A percentile compares a stretch with the other conserved stretches of the same genome.
phyloP scores from a whole-genome alignment of 768 basidiomycete species.

The Phaffia australis region DNA sequence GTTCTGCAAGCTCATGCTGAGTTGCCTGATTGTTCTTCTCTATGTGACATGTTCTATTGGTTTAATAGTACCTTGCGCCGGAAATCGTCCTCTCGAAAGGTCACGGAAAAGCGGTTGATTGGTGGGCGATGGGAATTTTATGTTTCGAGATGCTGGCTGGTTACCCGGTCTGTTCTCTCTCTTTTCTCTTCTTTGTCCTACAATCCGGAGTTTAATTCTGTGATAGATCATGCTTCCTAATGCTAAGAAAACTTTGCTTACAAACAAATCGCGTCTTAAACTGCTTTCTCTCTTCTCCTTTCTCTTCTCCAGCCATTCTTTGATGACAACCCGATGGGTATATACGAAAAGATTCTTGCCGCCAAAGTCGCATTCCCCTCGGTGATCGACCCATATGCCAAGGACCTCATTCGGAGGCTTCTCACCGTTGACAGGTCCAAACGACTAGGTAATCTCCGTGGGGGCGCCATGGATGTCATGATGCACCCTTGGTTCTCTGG shows the following conservation, averaged over 20 bases:
- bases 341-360: constrained; percentile 92
- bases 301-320: constrained; percentile 71
- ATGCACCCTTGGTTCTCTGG: constrained; percentile 45
- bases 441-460: constrained; percentile 82
- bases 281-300: background rate
- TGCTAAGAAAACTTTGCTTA: background rate
- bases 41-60: background rate
- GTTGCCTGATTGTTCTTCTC: too few relatives aligned
- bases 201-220: too few relatives aligned
- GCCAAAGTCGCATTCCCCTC: constrained; percentile 84
- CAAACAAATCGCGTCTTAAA: background rate
- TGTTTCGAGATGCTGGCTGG: constrained; percentile 99
- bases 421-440: constrained; percentile 84
- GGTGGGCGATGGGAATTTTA: constrained; percentile 97
- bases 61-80: constrained; percentile 67
- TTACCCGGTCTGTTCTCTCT: constrained; percentile 48
- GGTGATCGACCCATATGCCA: constrained; percentile 77
- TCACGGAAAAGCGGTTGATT: constrained; percentile 95
- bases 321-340: constrained; percentile 93
- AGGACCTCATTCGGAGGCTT: constrained; percentile 76
- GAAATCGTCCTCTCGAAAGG: constrained; percentile 97
- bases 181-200: constrained; percentile 25
- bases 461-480: constrained; percentile 75
- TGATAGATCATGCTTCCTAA: background rate
- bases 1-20: too few relatives aligned